Evolutionary conservation across 148 eudicot genomes (phyloP), one percentile per base, ranked within the genome.

Genomic region (Nepenthes gracilis): DNA sequence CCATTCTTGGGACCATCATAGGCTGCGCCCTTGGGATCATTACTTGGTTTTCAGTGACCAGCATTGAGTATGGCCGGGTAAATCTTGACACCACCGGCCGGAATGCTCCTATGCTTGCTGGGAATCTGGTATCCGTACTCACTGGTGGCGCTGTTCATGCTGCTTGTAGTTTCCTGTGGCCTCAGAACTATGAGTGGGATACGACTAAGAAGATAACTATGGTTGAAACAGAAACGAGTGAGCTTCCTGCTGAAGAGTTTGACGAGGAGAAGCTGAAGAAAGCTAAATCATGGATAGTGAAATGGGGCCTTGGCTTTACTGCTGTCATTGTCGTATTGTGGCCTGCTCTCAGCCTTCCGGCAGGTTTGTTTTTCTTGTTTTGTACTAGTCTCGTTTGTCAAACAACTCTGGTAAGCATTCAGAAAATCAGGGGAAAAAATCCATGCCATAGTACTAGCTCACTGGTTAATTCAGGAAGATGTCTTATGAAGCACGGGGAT

Each of bases 281-380:
- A 65, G 96, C 98, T 4, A 88, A 84, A 72, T 7, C 69, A 8
- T 93, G 98, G 98, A 88, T 93, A 43, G 69, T 93, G 35, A 93
- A 80, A 82, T 88, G 98, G 98, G 98, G 98, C 11, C 66, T 93
- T 80, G 98, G 86, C 60, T 88, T 93, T 47, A 86, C 98, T 55
- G 33, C 71, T 48, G 77, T 88, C 37, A 88, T 93, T 62, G 79
- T 75, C 33, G 53, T 93, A 5, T 67, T 93, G 12, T 93, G 98
- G 98, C 98, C 98, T 64, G 59, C 72, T 57, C 87, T 93, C 36
- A 84, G 91, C 55, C 96, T 93, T 67, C 95, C 98, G 52, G 98
- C 96, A 67, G 82, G 97, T 84, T 82, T 59, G 36, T 23, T 10
- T 37, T 51, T 34, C 58, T 40, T 40, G 45, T 40, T 40, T 40